phyloP scores from a whole-genome alignment of 495 filamentous ascomycete species.

The Penicillium atrosanguineum region DNA sequence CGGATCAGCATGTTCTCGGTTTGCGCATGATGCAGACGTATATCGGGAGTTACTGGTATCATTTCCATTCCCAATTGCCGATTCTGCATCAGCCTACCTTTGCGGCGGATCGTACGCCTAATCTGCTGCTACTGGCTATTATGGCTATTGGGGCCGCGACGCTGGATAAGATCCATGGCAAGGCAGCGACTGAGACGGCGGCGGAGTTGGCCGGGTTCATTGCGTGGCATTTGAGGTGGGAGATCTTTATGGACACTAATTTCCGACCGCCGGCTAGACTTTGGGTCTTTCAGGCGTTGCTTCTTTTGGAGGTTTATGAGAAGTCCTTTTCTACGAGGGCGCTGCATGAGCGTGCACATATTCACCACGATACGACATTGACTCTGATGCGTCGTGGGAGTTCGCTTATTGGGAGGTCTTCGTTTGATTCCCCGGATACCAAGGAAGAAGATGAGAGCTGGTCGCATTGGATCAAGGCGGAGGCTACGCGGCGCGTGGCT shows the following conservation, averaged over 20 bases:
- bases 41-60: constrained; percentile 88
- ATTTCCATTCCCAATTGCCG: constrained; percentile 92
- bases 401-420: constrained; percentile 86
- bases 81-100: constrained; percentile 96
- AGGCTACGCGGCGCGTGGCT: constrained; percentile 83
- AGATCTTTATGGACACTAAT: constrained; percentile 86
- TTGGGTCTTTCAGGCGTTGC: constrained; percentile 93
- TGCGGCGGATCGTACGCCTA: constrained; percentile 78
- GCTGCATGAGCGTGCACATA: constrained; percentile 92
- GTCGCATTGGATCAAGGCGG: constrained; percentile 95
- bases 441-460: constrained; percentile 86
- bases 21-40: constrained; percentile 94
- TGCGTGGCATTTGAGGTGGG: constrained; percentile 88
- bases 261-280: constrained; percentile 93
- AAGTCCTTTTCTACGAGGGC: constrained; percentile 93
- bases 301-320: constrained; percentile 90
- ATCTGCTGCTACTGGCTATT: constrained; percentile 83
- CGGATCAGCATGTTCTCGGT: constrained; percentile 76
- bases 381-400: constrained; percentile 92
- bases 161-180: constrained; percentile 75
- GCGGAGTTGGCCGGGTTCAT: constrained; percentile 81
- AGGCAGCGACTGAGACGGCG: constrained; percentile 66
- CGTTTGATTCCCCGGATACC: constrained; percentile 84
- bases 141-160: constrained; percentile 92
- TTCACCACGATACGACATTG: constrained; percentile 93